Conservation (phyloP, 139 green algal genomes). For the Microglena sp. region DNA sequence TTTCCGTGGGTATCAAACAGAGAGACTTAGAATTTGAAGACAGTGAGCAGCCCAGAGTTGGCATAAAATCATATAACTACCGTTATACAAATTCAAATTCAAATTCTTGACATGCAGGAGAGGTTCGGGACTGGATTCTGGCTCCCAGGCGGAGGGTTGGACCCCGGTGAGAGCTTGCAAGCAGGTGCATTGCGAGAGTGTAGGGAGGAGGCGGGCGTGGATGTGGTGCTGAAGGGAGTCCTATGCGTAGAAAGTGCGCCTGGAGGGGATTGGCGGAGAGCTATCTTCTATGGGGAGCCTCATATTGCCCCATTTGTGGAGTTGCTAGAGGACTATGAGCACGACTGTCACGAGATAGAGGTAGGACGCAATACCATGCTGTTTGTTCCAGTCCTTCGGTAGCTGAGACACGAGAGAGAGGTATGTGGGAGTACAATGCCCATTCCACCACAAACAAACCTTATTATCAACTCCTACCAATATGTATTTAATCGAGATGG, state of each 20-base stretch:
- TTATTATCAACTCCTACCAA: background rate
- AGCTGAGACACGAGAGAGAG: background rate
- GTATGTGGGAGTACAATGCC: background rate
- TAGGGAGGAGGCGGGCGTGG: constrained; percentile 24
- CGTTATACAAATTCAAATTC: too few species aligned
- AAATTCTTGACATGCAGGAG: too few species aligned
- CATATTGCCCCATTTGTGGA: background rate
- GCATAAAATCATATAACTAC: too few species aligned
- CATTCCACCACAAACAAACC: background rate
- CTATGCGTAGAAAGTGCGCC: too few species aligned
- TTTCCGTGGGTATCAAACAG: too few species aligned
- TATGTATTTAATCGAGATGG: background rate
- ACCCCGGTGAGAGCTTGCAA: constrained; percentile 18
- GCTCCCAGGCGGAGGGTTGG: constrained; percentile 19
- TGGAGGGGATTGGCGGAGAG: background rate
- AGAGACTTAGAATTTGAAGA: too few species aligned
- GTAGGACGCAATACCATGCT: background rate
- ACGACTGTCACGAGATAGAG: background rate
- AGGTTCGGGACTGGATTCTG: too few species aligned
- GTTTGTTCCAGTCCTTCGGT: background rate
- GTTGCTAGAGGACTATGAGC: background rate
- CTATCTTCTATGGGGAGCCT: background rate
- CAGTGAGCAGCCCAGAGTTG: too few species aligned
- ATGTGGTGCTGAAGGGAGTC: constrained; percentile 15
- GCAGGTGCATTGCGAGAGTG: constrained; percentile 16